Evolutionary conservation across 2,329 filamentous ascomycete species (phyloP).

Genomic region (Sclerotinia minor): DNA sequence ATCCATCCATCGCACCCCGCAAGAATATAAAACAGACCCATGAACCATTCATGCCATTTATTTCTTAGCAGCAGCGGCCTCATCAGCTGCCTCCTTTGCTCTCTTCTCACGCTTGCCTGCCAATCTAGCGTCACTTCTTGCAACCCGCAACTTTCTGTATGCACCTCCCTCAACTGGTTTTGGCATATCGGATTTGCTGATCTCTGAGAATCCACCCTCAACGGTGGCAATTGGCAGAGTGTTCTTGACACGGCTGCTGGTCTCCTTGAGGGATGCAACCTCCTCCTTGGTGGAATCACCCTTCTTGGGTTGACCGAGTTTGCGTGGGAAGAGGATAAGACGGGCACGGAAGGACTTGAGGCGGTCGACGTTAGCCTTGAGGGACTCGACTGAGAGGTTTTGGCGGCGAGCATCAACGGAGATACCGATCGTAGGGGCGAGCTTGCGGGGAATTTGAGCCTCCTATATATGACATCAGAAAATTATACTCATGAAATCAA

Average conservation of each 20-base stretch:
- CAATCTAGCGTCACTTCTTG: conserved; percentile 79
- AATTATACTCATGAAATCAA: conserved; percentile 18
- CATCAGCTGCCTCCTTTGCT: conserved; percentile 81
- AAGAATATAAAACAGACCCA: conserved; percentile 38
- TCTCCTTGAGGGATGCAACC: conserved; percentile 64
- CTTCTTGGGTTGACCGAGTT: conserved; percentile 89
- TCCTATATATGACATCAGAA: conserved; percentile 61
- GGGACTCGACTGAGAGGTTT: conserved; percentile 95
- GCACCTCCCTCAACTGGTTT: conserved; percentile 77
- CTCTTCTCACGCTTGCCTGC: conserved; percentile 90
- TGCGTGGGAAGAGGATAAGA: conserved; percentile 97
- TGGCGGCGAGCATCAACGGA: conserved; percentile 92
- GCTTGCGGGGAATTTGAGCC: conserved; percentile 90
- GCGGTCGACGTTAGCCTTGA: conserved; percentile 92
- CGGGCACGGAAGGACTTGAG: conserved; percentile 97
- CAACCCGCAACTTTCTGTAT: conserved; percentile 80
- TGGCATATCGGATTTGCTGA: conserved; percentile 81
- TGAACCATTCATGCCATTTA: conserved; percentile 50
- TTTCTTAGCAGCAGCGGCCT: conserved; percentile 78
- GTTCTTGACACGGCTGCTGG: conserved; percentile 56
- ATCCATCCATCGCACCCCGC: conserved; percentile 38
- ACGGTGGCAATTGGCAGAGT: conserved; percentile 73
- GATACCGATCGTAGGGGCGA: conserved; percentile 96
- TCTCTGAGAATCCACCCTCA: conserved; percentile 65
- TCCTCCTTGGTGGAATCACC: conserved; percentile 84